Base-by-base conservation (phyloP, 768 basidiomycete species). In the Amanita phalloides region DNA sequence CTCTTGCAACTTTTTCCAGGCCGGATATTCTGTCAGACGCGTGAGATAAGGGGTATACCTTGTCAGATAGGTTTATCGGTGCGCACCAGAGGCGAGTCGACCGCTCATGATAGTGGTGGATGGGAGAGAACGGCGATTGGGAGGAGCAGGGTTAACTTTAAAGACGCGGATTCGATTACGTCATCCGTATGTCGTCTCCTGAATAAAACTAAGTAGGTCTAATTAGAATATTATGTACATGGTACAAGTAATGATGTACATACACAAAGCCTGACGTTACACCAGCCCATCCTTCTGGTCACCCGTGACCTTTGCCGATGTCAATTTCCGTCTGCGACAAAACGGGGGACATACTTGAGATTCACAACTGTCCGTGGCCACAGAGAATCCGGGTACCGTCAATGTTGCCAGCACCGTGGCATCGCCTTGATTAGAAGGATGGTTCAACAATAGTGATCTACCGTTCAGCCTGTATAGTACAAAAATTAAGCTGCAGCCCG, bases 1-100 rank as follows among this genome's bases (percentile, higher is more conserved):
- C 60, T 75, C 60, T 72, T 96, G 86, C 59, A 99, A 87, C 67
- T 89, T 85, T 72, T 90, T 79, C 94, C 94, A 98, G 37, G 90
- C 69, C 23, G 80, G 51, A 70, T 96, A 96, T 49, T 90, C 94
- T 97, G 25, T 17, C 33, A 11, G 23, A 33, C 33, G 4, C 13
- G 9, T 25, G n/a, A 13, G 6, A 20, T 36, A 35, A 6, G 11
- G n/a, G n/a, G 6, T 30, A 28, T 49, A 28, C 13, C 48, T 21
- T 41, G 23, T 35, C 33, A 36, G 45, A 33, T 25, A 9, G 14
- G 10, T n/a, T 20, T 21, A 25, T 11, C 20, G 2, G 46, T 36
- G 32, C 46, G 10, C 32, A 49, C 48, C 37, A 41, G 37, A 38
- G 25, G 48, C 48, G 23, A 39, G 48, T 28, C 25, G 11, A 2